Base-by-base conservation (phyloP, 345 rosid genomes). In the Litchi chinensis region DNA sequence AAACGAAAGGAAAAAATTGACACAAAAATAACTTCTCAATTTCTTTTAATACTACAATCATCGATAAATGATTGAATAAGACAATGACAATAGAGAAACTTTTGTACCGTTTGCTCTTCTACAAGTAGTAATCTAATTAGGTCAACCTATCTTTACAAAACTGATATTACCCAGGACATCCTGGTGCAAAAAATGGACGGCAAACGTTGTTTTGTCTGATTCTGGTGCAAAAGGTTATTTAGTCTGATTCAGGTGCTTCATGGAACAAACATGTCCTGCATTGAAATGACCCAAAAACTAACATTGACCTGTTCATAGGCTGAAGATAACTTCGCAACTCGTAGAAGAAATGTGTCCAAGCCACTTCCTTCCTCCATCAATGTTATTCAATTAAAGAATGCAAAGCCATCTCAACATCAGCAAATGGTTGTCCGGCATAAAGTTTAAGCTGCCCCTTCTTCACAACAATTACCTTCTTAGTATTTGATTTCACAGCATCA, bases 351-450 rank as follows among this genome's bases (percentile, higher is more conserved):
- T 54, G 60, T 16, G 21, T 15, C 12, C 21, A n/a, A 18, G 54
- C 10, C 26, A 16, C 73, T 48, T 70, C 39, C 19, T 6, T 64
- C 65, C 16, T 64, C 22, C 46, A 54, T 41, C 65, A 57, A 74
- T 82, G 79, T 69, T 77, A 81, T 78, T 85, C 73, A 76, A 93
- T 77, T 84, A 93, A 82, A 77, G 88, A 85, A 56, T 44, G 81
- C 79, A 95, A 70, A 37, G 91, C 91, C 80, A 77, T 88, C 83
- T 95, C 97, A 63, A 89, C 98, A 28, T 90, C 94, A 0, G 80
- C 85, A 65, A 92, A 83, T 66, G 97, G 93, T 56, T 95, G 94
- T 21, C 97, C 98, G 11, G 88, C 97, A 67, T 91, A 92, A 71
- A 93, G 88, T 59, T 83, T 88, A 22, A 93, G 94, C 84, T 90